Base-by-base conservation (phyloP, 345 rosid genomes). In the Acer negundo region DNA sequence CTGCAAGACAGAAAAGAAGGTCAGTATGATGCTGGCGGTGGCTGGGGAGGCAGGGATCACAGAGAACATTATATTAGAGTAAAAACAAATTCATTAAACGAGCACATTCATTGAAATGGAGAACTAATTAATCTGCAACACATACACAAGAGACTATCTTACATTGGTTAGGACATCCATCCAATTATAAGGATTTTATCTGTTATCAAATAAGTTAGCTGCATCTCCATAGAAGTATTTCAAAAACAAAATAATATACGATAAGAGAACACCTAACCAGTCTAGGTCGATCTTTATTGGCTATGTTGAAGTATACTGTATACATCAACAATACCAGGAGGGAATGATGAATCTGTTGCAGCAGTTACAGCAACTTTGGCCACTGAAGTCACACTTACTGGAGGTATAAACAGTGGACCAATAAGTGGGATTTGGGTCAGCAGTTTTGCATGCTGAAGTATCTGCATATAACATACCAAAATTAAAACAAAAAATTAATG, bases 311-410 rank as follows among this genome's bases (percentile, higher is more conserved):
- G 83, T 78, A 89, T 88, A 62, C 62, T 77, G 62, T 86, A 88
- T 9, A 85, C 89, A 51, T 89, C 95, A 2, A 91, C n/a, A 47
- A 89, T 59, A 49, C 90, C 89, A 31, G 90, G 83, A 22, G 87
- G 84, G 24, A 85, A 86, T 12, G 75, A 79, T 0, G 85, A 82
- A 79, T 89, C 89, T 2, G 67, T 80, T 42, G 92, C 95, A 28
- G 90, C 92, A 63, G 78, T 83, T 1, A 88, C 90, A 17, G 93
- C 92, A 15, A 84, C 89, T 77, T 84, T 86, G 16, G 95, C 92
- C 1, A 91, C 87, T 0, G 89, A 77, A 23, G 79, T 81, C 3
- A 85, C 93, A 62, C 73, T 82, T 0, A 91, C 91, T 1, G 95
- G 93, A 66, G 93, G 90, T 78, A 84, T 79, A 15, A 89, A 72